Base-by-base conservation (phyloP, 768 basidiomycete genomes). In the Russula sp. region DNA sequence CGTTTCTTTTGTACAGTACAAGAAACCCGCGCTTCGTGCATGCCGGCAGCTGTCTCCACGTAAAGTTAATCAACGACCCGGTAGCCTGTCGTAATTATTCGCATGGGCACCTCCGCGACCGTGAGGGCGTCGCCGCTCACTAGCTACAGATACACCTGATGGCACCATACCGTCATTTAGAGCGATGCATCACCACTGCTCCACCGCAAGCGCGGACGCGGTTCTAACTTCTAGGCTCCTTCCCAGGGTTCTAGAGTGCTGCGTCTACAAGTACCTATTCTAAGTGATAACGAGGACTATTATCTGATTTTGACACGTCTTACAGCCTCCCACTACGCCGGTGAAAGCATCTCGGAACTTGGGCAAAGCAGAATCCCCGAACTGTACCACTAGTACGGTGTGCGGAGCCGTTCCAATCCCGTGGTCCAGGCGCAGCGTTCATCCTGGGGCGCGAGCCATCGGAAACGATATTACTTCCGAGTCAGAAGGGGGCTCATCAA, bases 251-350 rank as follows among this genome's bases (percentile, higher is more conserved):
- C 58, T 37, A 18, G 48, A 45, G 32, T 9, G 47, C 32, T 49
- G 54, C 18, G 34, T 9, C 42, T 45, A 55, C 48, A 59, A 49
- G 40, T 20, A 40, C 4, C 32, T 34, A 22, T 42, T 22, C 52
- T 31, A 53, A 7, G 34, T 49, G 45, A 27, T 4, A 16, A 49
- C 22, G 40, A 8, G 37, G 14, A 32, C 35, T 9, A 40, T 51
- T 56, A 64, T 60, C 54, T 45, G 63, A 55, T 60, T 52, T 9
- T 55, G 48, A 60, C 51, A 56, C 55, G 55, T 44, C 49, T 51
- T 37, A 2, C 8, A 22, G 2, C 27, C 27, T 40, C 47, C 14
- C 10, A 20, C 40, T 20, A 4, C 27, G 32, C 20, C 22, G 20
- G n/a, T 52, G 20, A 37, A 22, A 32, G 31, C 18, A 35, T 22